Evolutionary conservation across 805 yeast genomes (phyloP), one percentile per base, ranked within the genome.

Genomic region (Sungouiozyma intestinalis): DNA sequence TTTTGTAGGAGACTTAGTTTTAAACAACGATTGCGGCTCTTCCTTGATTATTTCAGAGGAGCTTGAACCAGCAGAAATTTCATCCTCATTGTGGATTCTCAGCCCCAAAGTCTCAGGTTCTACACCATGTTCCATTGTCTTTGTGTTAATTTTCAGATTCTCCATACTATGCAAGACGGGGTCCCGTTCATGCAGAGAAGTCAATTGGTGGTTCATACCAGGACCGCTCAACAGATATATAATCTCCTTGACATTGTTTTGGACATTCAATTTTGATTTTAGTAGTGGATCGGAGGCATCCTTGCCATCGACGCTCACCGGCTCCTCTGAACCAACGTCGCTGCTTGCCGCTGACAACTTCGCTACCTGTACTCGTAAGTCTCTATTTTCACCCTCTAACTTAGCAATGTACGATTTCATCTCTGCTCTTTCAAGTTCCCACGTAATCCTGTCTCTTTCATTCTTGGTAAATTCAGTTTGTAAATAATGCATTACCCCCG

Each of bases 381-480:
- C 68, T 32, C 66, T 62, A 48, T 73, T 74, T 47, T 76, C 80
- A 33, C 77, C 72, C 48, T 76, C 79, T 16, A 77, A 59, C 38
- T 64, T 66, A 3, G 76, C 69, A 38, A 77, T 72, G 27, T 63
- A 55, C 21, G 69, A 64, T 57, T 68, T 73, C 79, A 77, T 73
- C 51, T 77, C 82, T 16, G 77, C 75, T 32, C 72, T 64, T 52
- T 77, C 82, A 40, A 76, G 60, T 45, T 73, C 78, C 79, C 80
- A 77, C 36, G 71, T 72, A 41, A 77, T 73, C 40, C 79, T 63
- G 48, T 74, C 77, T 42, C 76, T 70, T 54, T 78, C 83, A 54
- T 73, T 74, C 45, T 68, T 70, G 41, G 78, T 76, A 70, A 77
- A 77, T 50, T 78, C 82, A 18, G 72, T 63, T 53, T 78, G 83